phyloP scores from a whole-genome alignment of 192 early-diverging fungal genomes.

The Entomortierella parvispora region DNA sequence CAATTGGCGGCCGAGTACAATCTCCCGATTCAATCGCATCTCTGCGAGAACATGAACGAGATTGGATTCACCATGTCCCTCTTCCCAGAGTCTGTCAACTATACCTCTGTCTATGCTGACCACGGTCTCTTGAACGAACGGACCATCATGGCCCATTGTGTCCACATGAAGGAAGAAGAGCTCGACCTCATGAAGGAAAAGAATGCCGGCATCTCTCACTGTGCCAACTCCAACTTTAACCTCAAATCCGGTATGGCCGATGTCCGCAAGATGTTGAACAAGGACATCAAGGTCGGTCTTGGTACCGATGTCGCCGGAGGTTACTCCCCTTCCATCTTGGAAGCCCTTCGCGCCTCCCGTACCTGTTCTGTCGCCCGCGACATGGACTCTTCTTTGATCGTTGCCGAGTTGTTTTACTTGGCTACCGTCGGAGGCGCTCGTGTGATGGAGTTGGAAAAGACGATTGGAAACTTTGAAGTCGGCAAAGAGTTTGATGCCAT shows the following conservation, averaged over 20 bases:
- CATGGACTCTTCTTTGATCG: conserved; percentile 65
- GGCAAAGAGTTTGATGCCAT: conserved; percentile 97
- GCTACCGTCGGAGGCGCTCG: conserved; percentile 93
- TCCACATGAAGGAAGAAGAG: conserved; percentile 85
- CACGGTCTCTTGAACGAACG: conserved; percentile 76
- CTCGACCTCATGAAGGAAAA: conserved; percentile 68
- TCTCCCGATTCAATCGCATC: conserved; percentile 92
- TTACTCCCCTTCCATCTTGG: conserved; percentile 84
- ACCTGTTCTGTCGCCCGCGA: conserved; percentile 76
- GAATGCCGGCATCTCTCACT: conserved; percentile 87
- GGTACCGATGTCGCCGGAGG: conserved; percentile 96
- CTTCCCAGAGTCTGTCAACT: conserved; percentile 76
- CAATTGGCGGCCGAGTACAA: conserved; percentile 74
- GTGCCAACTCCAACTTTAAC: conserved; percentile 92
- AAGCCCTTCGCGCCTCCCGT: conserved; percentile 86
- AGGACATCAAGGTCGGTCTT: conserved; percentile 87
- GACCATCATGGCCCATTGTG: conserved; percentile 93
- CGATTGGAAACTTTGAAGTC: conserved; percentile 83
- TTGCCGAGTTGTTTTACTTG: conserved; percentile 82
- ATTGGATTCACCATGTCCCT: conserved; percentile 77
- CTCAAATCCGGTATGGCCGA: conserved; percentile 84
- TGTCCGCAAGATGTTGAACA: conserved; percentile 77
- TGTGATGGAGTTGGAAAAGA: conserved; percentile 75
- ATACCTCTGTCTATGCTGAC: conserved; percentile 83
- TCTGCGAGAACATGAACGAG: conserved; percentile 87